Conservation (phyloP, 805 yeast species). For the Hanseniaspora mollemarum region DNA sequence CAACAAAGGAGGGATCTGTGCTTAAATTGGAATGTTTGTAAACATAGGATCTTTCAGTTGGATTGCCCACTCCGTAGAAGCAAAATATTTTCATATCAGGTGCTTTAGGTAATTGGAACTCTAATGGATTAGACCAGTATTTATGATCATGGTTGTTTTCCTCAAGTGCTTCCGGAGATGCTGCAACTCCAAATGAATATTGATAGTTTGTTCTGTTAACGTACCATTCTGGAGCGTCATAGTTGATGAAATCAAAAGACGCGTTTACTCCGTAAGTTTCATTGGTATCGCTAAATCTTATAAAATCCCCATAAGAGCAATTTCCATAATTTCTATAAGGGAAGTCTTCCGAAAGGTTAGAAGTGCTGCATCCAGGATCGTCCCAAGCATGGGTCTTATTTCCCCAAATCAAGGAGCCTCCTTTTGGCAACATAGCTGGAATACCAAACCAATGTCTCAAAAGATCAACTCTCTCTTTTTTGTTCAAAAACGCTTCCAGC, state of each 20-base stretch:
- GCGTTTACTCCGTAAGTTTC: slow-evolving; percentile 56
- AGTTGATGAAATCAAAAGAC: slow-evolving; percentile 54
- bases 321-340: slow-evolving; percentile 23
- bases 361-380: slow-evolving; percentile 14
- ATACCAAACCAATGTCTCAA: slow-evolving; percentile 84
- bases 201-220: slow-evolving; percentile 49
- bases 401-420: slow-evolving; percentile 89
- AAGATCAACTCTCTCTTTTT: slow-evolving; percentile 80
- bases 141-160: slow-evolving; percentile 57
- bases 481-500: slow-evolving; percentile 81
- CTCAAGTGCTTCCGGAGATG: slow-evolving; percentile 44
- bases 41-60: slow-evolving; percentile 86
- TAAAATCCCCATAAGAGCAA: slow-evolving; percentile 59
- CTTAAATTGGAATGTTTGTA: slow-evolving; percentile 61
- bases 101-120: slow-evolving; percentile 82
- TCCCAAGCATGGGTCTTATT: slow-evolving; percentile 65
- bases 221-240: slow-evolving; percentile 69
- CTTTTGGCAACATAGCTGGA: slow-evolving; percentile 92
- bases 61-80: slow-evolving; percentile 92
- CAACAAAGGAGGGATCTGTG: slow-evolving; percentile 53
- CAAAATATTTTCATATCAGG: slow-evolving; percentile 84
- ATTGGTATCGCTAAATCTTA: slow-evolving; percentile 44
- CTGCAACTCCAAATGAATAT: slow-evolving; percentile 71
- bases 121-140: slow-evolving; percentile 92
- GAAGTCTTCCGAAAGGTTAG: slow-evolving; percentile 8